A percentile compares a stretch with the other conserved stretches of the same genome.
Evolutionary conservation across 495 filamentous ascomycete species (phyloP).

Genomic region (Neurospora sp.): DNA sequence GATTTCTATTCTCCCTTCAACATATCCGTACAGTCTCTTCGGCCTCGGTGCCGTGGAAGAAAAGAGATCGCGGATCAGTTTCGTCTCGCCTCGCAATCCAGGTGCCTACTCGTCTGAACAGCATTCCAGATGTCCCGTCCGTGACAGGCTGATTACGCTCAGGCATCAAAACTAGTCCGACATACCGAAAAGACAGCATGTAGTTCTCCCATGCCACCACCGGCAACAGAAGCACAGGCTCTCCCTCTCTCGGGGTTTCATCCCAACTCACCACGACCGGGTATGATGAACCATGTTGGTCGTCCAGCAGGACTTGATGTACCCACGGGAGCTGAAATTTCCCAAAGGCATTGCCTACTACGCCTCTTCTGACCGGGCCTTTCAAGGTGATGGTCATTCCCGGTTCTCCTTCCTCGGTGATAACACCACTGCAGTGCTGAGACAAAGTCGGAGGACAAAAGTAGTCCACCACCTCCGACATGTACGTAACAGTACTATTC

Average conservation of each 20-base stretch:
- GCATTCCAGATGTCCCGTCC: not conserved
- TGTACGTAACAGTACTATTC: not conserved
- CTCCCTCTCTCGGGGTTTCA: not conserved
- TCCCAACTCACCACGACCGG: not conserved
- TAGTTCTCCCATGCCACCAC: not conserved
- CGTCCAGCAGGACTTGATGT: not conserved
- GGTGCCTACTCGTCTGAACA: not conserved
- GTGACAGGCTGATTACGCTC: not conserved
- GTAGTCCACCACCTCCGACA: not conserved
- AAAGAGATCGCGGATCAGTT: not conserved
- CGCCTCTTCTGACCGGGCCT: not conserved
- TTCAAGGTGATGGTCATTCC: not conserved
- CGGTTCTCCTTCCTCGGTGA: not conserved
- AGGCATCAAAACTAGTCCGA: not conserved
- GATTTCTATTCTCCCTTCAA: not conserved
- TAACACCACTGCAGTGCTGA: rapidly evolving
- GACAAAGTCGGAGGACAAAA: not conserved
- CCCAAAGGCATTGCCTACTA: not conserved
- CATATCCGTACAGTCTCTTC: not conserved
- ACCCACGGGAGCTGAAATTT: not conserved
- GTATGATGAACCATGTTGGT: not conserved
- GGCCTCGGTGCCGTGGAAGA: not conserved
- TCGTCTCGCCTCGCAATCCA: not conserved
- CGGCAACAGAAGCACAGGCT: not conserved
- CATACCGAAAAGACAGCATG: not conserved